Base-by-base conservation (phyloP, 164 flowering plant species). In the Tetrastigma voinierianum region DNA sequence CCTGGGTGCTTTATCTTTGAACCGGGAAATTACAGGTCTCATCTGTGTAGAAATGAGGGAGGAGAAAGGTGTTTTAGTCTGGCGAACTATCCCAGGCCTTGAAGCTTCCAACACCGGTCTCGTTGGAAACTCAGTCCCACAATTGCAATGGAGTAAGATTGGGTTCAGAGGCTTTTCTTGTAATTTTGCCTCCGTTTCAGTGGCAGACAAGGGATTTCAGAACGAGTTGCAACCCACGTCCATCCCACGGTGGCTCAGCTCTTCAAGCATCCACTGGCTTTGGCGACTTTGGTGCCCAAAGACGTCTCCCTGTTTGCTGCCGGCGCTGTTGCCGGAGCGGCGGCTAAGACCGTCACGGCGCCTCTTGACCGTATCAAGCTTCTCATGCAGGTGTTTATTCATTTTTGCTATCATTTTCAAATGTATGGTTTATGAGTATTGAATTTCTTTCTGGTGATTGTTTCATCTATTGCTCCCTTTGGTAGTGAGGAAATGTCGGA, bases 331-430 rank as follows among this genome's bases (percentile, higher is more conserved):
- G 93, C 96, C 16, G 96, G 96, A 1, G 98, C 87, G 60, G 93
- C 95, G 18, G 95, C 98, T 10, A 90, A 93, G 72, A 78, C 90
- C 61, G 61, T 89, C 73, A 93, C 94, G 23, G 97, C 98, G 21
- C 97, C 96, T 63, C 91, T 93, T 16, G 97, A 93, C 74, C 89
- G 98, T 16, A 72, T 86, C 70, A 93, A 93, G 82, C 84, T 93
- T 57, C 94, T 93, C 65, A 89, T 89, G 95, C 96, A 91, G 96
- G 95, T 88, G 8, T 21, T 47, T 10, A 10, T 46, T 18, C 32
- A 47, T 57, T 46, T 15, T 47, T n/a, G 17, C 0, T 25, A 1
- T 15, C 6, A 53, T 47, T 60, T 25, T 21, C 23, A 11, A 20
- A 57, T 13, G 15, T 5, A 20, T 17, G 57, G 9, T 17, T 53